Percentiles rank a stretch among this genome's conserved stretches.
Evolutionary conservation across 805 yeast genomes (phyloP).

Genomic region (Tetrapisispora nanseiensis): DNA sequence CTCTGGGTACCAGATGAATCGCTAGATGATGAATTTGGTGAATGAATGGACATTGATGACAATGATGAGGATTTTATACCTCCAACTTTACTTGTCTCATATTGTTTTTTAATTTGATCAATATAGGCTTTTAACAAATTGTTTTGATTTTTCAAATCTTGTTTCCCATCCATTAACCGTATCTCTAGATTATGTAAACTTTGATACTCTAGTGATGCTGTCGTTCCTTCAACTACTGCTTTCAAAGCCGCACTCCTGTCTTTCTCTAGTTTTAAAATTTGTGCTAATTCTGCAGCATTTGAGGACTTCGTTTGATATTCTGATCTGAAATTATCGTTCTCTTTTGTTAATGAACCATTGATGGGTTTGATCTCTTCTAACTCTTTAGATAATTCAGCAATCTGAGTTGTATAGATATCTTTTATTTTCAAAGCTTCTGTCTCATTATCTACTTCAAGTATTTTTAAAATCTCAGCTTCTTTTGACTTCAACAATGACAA

Average conservation of each 20-base stretch:
- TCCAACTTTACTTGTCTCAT: constrained; percentile 7
- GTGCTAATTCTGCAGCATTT: constrained; percentile 38
- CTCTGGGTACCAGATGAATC: constrained; percentile 1
- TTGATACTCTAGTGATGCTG: constrained; percentile 22
- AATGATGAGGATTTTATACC: constrained; percentile 3
- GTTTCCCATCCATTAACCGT: constrained; percentile 9
- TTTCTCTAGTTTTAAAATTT: constrained; percentile 18
- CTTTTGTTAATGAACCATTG: constrained; percentile 26
- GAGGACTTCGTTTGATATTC: constrained; percentile 40
- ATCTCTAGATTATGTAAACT: constrained; percentile 7
- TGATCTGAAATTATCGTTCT: constrained; percentile 30
- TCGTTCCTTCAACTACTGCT: constrained; percentile 28
- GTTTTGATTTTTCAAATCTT: constrained; percentile 9
- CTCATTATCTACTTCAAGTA: not conserved
- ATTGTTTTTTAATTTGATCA: constrained; percentile 12
- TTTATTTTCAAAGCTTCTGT: constrained; percentile 8
- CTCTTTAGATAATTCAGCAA: not conserved
- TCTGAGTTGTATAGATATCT: not conserved
- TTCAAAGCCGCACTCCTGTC: constrained; percentile 18
- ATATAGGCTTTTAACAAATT: constrained; percentile 17
- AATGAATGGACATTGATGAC: not conserved
- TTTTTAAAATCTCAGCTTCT: constrained; percentile 7
- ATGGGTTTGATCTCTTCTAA: constrained; percentile 46
- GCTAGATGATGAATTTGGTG: constrained; percentile 9
- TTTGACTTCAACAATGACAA: constrained; percentile 6